Evolutionary conservation across 2,329 filamentous ascomycete species (phyloP), one percentile per base, ranked within the genome.

Genomic region (Fusarium clavum): DNA sequence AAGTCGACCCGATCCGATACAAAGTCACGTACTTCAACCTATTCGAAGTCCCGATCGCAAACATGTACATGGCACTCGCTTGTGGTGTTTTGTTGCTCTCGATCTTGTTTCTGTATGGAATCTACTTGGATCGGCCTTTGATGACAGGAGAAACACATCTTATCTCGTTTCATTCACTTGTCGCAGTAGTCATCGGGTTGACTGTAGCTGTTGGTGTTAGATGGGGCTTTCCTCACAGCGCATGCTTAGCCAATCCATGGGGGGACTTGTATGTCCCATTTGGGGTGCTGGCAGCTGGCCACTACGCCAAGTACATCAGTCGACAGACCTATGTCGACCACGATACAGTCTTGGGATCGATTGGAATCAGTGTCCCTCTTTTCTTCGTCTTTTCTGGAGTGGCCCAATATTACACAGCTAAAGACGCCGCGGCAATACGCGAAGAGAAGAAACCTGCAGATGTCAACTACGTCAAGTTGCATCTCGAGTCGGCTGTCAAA

Each of bases 331-430:
- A 44, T 27, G 44, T 53, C 13, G 65, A 55, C 11, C 57, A 32
- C 5, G n/a, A 57, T 10, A 53, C 47, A 18, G 24, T 67, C 10
- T 43, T 75, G 32, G 51, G 53, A n/a, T 66, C 73, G 7, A n/a
- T 66, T 20, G 64, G 63, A 12, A 41, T 74, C 10, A 74, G 49
- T 25, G 27, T 65, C 5, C 70, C 73, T 24, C 46, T 75, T 8
- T 72, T 74, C 20, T 67, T 70, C 10, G 43, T 61, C 8, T 13
- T 69, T 38, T 60, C 72, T 11, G 61, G 57, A 18, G 10, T 72
- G 7, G 70, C 72, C 7, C 70, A 75, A 45, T 64, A 67, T 43
- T 65, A 67, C 48, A 57, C 71, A 11, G 67, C 53, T 29, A 61
- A 56, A 25, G 69, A 75, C 10, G 63, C 54, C n/a, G 53, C 63